These are phyloP conservation scores for Pichia kluyveri DNA, from an alignment of 805 yeast genomes.

Conservation along the genomic window DNA sequence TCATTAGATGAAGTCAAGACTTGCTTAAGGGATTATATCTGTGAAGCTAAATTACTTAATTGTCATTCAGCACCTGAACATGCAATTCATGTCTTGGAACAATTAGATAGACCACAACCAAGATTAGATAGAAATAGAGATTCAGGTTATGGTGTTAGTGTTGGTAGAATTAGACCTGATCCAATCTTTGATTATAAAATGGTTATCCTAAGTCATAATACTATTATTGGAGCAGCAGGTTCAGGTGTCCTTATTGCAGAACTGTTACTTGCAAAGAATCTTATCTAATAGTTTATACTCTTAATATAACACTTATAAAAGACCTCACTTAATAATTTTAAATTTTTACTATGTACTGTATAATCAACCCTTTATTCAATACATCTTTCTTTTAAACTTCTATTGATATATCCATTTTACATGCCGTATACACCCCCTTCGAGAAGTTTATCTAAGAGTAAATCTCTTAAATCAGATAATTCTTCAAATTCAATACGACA, in stretches of 20 bases:
- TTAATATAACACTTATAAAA: too few species aligned
- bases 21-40: constrained; percentile 59
- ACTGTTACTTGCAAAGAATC: constrained; percentile 64
- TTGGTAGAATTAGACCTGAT: constrained; percentile 90
- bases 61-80: constrained; percentile 92
- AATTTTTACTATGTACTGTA: too few species aligned
- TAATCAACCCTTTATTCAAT: too few species aligned
- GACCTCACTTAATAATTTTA: too few species aligned
- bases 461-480: background rate
- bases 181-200: constrained; percentile 90
- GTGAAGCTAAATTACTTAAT: constrained; percentile 72
- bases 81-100: constrained; percentile 86
- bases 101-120: constrained; percentile 93
- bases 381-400: too few species aligned
- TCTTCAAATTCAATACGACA: background rate
- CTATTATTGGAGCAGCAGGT: constrained; percentile 98
- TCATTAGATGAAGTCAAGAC: constrained; percentile 70
- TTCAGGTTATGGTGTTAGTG: constrained; percentile 86
- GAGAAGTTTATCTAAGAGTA: background rate
- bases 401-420: too few species aligned
- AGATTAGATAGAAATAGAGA: constrained; percentile 95
- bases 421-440: constrained; percentile 1
- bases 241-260: constrained; percentile 96
- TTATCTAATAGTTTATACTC: too few species aligned
- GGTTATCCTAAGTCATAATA: constrained; percentile 96